Evolutionary conservation across 495 filamentous ascomycete genomes (phyloP).

Genomic region (Penicillium simplicissimum): DNA sequence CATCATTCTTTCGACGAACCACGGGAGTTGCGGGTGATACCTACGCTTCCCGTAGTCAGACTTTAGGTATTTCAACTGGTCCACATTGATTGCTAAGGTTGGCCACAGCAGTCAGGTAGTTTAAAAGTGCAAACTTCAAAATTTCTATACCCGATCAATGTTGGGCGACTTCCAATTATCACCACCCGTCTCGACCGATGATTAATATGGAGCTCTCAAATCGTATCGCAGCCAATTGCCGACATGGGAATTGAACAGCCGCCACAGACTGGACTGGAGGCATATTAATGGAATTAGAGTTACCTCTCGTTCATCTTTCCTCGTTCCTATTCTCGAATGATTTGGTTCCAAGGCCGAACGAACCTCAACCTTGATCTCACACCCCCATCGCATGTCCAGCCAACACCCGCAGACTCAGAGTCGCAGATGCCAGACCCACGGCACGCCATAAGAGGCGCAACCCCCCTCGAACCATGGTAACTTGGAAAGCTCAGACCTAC

Average conservation of each 20-base stretch:
- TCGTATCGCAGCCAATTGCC: background rate
- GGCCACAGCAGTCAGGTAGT: background rate
- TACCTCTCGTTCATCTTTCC: background rate
- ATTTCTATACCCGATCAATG: background rate
- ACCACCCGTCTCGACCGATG: background rate
- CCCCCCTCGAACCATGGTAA: slow-evolving; percentile 19
- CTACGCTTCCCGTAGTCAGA: background rate
- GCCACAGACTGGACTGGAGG: no score
- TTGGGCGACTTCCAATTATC: background rate
- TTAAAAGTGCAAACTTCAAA: background rate
- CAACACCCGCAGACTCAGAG: slow-evolving; percentile 18
- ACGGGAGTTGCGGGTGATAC: background rate
- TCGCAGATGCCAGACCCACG: no score
- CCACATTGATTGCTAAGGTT: background rate
- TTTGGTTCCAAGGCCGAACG: background rate
- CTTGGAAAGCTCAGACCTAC: slow-evolving; percentile 8
- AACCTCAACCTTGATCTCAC: background rate
- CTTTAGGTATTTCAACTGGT: background rate
- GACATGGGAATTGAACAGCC: background rate
- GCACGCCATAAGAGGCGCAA: slow-evolving; percentile 19
- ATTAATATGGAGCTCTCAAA: no score
- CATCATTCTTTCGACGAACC: background rate
- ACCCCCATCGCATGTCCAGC: background rate
- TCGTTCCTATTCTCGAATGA: background rate
- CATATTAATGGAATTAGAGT: no score